phyloP scores from a whole-genome alignment of 176 grass and related monocot genomes.

The Eleusine indica region DNA sequence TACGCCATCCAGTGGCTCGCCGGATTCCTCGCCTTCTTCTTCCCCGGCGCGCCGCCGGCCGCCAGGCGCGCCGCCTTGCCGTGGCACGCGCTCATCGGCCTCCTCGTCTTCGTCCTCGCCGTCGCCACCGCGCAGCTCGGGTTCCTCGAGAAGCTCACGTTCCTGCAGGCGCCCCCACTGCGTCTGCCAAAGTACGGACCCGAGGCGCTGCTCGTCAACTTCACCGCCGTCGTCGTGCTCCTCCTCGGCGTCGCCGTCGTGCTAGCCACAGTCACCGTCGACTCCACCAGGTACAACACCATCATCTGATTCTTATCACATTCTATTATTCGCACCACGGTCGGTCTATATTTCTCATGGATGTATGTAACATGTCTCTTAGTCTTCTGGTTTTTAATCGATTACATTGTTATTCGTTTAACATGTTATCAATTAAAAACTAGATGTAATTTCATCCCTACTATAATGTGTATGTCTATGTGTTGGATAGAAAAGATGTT shows the following conservation, averaged over 20 bases:
- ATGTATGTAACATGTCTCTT: no score
- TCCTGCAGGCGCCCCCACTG: slow-evolving; percentile 35
- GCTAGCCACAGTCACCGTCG: slow-evolving; percentile 55
- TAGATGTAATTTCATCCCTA: no score
- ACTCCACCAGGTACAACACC: slow-evolving; percentile 31
- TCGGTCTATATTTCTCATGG: no score
- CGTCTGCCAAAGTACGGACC: slow-evolving; percentile 44
- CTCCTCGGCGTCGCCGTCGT: slow-evolving; percentile 66
- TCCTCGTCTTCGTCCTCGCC: slow-evolving; percentile 66
- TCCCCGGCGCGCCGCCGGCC: slow-evolving; percentile 44
- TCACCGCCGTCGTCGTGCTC: slow-evolving; percentile 65
- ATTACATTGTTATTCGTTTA: no score
- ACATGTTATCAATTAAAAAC: no score
- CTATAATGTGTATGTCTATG: no score
- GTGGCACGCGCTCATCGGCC: slow-evolving; percentile 67
- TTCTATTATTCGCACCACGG: no score
- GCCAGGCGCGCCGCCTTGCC: slow-evolving; percentile 40
- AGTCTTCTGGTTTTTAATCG: no score
- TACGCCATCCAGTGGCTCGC: slow-evolving; percentile 75
- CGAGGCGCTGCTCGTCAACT: slow-evolving; percentile 76
- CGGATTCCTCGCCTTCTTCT: slow-evolving; percentile 76
- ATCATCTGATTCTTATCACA: neutral
- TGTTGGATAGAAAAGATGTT: no score
- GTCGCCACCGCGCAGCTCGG: slow-evolving; percentile 61
- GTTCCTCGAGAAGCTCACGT: slow-evolving; percentile 92